Base-by-base conservation (phyloP, 257 asterid genomes). In the Solanum habrochaites region DNA sequence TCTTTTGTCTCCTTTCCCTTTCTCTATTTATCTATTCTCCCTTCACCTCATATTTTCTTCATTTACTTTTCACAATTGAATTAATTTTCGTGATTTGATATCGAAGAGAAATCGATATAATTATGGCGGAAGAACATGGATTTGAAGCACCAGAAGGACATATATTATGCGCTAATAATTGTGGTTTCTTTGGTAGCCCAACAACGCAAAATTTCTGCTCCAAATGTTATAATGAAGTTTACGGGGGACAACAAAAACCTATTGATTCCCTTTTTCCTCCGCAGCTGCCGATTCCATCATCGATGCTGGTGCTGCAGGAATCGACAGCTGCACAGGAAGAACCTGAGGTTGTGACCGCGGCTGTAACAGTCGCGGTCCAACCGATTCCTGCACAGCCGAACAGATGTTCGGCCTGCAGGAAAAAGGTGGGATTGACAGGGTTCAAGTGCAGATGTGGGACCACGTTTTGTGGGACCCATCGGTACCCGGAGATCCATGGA, bases 111-210 rank as follows among this genome's bases (percentile, higher is more conserved):
- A 37, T 25, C 29, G 52, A 82, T 78, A 31, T 16, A 43, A 32
- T 73, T 45, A 96, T 96, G 98, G 98, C 98, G 84, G 99, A 96
- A 87, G 98, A 96, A 85, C 98, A 96, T 75, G 97, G 95, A 83
- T 95, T 89, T 64, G 95, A 93, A 83, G 90, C 98, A 9, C 89
- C 93, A n/a, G 98, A 94, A 82, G 97, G 97, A 88, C 98, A 92
- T 91, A 94, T 95, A 7, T 69, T 96, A 73, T 96, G 98, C 88
- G 94, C 91, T 23, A 96, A 96, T 32, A 94, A 95, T 37, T 96
- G 99, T 92, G 99, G 99, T 0, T 94, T 96, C 40, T 95, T 93
- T 86, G 99, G 98, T 8, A 96, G 97, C 87, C 94, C 97, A 2
- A 91, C 99, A 56, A 94, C 97, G 21, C 96, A 92, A 49, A 93